Percentiles rank a stretch among this genome's conserved stretches.
Conservation (phyloP, 2,329 filamentous ascomycete species). For the Aquanectria penicillioides region DNA sequence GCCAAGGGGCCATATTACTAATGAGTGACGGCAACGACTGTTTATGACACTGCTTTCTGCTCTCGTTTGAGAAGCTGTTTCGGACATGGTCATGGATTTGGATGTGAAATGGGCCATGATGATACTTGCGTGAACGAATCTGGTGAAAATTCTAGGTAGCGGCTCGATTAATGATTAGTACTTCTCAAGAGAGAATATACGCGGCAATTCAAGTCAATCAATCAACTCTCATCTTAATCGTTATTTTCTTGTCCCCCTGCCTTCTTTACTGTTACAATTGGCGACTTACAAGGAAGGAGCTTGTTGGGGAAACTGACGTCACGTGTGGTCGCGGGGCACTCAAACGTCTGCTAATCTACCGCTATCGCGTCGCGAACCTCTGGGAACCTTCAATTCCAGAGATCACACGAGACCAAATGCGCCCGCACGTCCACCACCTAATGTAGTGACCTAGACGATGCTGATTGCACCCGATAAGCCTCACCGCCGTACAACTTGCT, state of each 20-base stretch:
- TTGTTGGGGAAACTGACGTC: constrained; percentile 20
- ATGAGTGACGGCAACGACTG: constrained; percentile 17
- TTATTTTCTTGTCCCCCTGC: too few relatives aligned
- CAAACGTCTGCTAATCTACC: neutral
- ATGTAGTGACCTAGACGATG: too few relatives aligned
- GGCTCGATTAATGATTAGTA: neutral
- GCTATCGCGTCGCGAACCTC: constrained; percentile 32
- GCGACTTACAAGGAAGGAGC: too few relatives aligned
- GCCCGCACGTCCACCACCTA: too few relatives aligned
- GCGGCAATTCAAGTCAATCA: constrained; percentile 4
- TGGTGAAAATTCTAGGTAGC: constrained; percentile 11
- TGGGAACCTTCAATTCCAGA: neutral
- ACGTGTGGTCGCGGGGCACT: constrained; percentile 37
- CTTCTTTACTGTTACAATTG: too few relatives aligned
- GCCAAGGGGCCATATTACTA: constrained; percentile 33
- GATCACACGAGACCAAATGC: neutral
- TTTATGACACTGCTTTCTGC: constrained; percentile 12
- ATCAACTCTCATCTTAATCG: neutral
- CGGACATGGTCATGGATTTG: neutral
- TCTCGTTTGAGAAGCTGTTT: constrained; percentile 2
- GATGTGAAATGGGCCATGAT: neutral
- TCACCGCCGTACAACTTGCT: too few relatives aligned
- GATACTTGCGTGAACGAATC: neutral
- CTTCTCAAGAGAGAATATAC: neutral
- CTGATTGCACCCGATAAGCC: too few relatives aligned